Base-by-base conservation (phyloP, 169 alveolate genomes). In the Plasmodium gonderi region DNA sequence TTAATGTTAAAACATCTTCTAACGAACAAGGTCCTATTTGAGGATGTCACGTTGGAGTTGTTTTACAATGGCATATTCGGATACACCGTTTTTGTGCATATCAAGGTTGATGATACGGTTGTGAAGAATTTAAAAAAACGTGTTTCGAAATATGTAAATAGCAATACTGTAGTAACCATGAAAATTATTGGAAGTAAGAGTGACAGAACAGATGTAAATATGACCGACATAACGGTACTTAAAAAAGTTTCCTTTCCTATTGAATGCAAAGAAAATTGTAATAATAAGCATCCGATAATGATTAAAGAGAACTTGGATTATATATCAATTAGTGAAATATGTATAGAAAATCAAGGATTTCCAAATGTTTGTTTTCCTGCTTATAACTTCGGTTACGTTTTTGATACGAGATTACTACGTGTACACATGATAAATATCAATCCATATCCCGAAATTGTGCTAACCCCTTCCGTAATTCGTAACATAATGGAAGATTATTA, bases 401-500 rank as follows among this genome's bases (percentile, higher is more conserved):
- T 90, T 47, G 94, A 90, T 31, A 76, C 85, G 40, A 54, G 94
- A 51, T 78, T 90, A 38, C 69, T 90, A 17, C 44, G 90, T 49
- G 82, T 90, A 36, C 90, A 87, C 31, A 76, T 11, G 74, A 20
- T 87, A 64, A 76, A 23, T 67, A 65, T 90, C 23, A 90, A 90
- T 40, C 94, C 94, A 9, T 90, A 90, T 45, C 94, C 94, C 38
- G 90, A 76, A 79, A 11, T 45, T 29, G 29, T 77, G 44, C 54
- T 76, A 38, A 67, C 79, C 1, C 36, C 6, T 23, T 67, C 33
- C 0, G 65, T 69, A 14, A 79, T 72, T 38, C n/a, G 38, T 26
- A 31, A 40, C n/a, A 90, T 90, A 45, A 45, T 67, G 9, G 90
- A 90, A 60, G 45, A 23, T 12, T 7, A 14, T 31, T 76, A 67